phyloP scores from a whole-genome alignment of 805 yeast genomes.

The Metschnikowia henanensis region DNA sequence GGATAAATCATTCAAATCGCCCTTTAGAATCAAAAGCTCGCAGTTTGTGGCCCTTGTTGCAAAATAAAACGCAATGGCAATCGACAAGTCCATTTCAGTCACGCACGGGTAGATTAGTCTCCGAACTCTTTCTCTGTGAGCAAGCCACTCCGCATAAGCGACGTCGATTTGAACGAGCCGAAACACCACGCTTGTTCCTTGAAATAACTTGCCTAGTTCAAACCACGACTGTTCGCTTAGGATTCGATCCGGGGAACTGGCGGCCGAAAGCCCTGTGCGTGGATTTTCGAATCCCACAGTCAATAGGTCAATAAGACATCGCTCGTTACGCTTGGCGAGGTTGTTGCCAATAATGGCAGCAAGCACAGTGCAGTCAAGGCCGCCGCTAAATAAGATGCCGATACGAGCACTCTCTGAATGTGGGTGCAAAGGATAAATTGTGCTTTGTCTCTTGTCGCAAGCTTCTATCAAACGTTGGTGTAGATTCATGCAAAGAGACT shows the following conservation, averaged over 20 bases:
- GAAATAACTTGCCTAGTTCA: slow-evolving; percentile 46
- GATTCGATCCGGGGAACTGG: slow-evolving; percentile 82
- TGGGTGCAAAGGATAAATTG: slow-evolving; percentile 57
- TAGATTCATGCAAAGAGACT: slow-evolving; percentile 6
- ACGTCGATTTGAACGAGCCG: slow-evolving; percentile 72
- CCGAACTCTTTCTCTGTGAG: slow-evolving; percentile 51
- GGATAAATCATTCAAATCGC: slow-evolving; percentile 1
- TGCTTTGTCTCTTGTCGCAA: slow-evolving; percentile 50
- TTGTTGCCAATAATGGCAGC: slow-evolving; percentile 48
- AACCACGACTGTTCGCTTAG: slow-evolving; percentile 67
- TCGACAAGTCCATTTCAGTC: slow-evolving; percentile 95
- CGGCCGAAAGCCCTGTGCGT: slow-evolving; percentile 59
- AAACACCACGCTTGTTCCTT: slow-evolving; percentile 33
- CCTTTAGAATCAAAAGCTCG: slow-evolving; percentile 5
- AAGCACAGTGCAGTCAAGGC: slow-evolving; percentile 86
- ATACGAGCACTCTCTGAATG: slow-evolving; percentile 16
- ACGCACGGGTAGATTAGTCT: slow-evolving; percentile 76
- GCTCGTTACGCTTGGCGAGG: slow-evolving; percentile 17
- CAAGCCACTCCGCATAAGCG: slow-evolving; percentile 62
- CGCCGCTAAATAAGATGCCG: slow-evolving; percentile 87
- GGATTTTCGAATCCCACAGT: slow-evolving; percentile 94
- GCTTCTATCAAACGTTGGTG: slow-evolving; percentile 33
- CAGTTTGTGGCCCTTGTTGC: slow-evolving; percentile 56
- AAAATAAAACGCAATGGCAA: slow-evolving; percentile 93
- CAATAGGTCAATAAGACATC: slow-evolving; percentile 58